phyloP scores from a whole-genome alignment of 73 alveolate species.

The Paramecium tetraurelia region DNA sequence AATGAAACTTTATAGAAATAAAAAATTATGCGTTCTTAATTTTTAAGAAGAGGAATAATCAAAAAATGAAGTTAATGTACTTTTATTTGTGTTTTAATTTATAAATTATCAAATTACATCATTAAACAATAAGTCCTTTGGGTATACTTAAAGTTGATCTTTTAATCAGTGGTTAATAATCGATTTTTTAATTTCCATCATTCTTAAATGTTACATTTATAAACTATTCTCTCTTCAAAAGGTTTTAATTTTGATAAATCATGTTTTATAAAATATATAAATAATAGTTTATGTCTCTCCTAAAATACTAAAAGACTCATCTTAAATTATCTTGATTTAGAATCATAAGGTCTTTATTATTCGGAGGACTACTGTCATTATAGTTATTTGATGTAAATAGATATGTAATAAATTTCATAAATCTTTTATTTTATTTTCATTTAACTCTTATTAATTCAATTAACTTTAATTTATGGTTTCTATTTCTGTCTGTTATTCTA shows the following conservation, averaged over 20 bases:
- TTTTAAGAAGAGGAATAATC: neutral
- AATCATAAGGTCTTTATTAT: too few relatives aligned
- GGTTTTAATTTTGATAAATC: too few relatives aligned
- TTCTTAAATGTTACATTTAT: too few relatives aligned
- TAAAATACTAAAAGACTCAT: conserved; percentile 74
- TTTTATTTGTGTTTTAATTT: neutral
- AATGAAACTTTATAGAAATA: neutral
- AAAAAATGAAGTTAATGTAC: neutral
- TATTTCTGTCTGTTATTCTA: neutral
- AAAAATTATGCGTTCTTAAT: neutral
- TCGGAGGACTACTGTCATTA: too few relatives aligned
- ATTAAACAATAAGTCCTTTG: too few relatives aligned
- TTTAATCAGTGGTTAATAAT: too few relatives aligned
- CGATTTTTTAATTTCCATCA: too few relatives aligned
- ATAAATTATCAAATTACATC: neutral
- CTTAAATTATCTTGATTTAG: neutral
- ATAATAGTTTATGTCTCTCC: conserved; percentile 92
- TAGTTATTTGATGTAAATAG: neutral
- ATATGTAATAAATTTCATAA: neutral
- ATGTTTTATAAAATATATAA: neutral
- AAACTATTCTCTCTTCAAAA: too few relatives aligned
- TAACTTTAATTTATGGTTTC: neutral
- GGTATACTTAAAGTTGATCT: too few relatives aligned
- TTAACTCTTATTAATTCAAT: neutral
- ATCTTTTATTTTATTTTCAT: neutral